Evolutionary conservation across 2,329 filamentous ascomycete genomes (phyloP).

Genomic region (Apiospora rasikravindrae): DNA sequence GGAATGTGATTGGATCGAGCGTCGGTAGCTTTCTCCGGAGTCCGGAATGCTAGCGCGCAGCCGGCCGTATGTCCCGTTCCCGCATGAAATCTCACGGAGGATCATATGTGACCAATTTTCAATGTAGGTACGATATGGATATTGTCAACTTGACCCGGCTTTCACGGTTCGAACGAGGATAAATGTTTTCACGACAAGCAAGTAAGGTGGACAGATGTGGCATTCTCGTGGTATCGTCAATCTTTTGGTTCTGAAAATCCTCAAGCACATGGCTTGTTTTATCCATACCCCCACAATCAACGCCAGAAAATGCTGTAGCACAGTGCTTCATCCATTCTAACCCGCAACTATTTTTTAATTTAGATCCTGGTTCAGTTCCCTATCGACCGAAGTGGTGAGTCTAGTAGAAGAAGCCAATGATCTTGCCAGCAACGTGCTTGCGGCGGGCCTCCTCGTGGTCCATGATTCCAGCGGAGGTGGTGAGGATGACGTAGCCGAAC

Average conservation of each 20-base stretch:
- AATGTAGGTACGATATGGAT: background rate
- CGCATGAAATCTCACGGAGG: background rate
- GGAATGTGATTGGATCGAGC: background rate
- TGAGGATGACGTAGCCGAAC: slow-evolving; percentile 99
- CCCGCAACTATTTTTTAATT: slow-evolving; percentile 23
- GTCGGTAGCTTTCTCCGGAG: background rate
- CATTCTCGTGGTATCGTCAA: slow-evolving; percentile 20
- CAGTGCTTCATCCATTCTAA: slow-evolving; percentile 15
- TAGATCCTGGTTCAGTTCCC: slow-evolving; percentile 25
- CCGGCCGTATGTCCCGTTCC: background rate
- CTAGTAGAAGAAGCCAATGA: slow-evolving; percentile 99
- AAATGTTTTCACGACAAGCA: background rate
- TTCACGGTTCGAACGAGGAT: too few relatives aligned
- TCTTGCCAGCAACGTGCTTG: slow-evolving; percentile 99
- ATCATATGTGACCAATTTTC: background rate
- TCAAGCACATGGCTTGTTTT: slow-evolving; percentile 26
- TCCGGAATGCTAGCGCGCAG: background rate
- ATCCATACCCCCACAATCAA: slow-evolving; percentile 32
- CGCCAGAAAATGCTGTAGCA: slow-evolving; percentile 38
- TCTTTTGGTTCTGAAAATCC: slow-evolving; percentile 16
- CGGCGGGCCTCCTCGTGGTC: slow-evolving; percentile 99
- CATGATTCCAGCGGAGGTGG: slow-evolving; percentile 99
- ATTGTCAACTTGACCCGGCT: too few relatives aligned
- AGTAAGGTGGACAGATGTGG: slow-evolving; percentile 4
- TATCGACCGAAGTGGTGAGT: slow-evolving; percentile 27